These are phyloP conservation scores for Ustilago cynodontis DNA, from an alignment of 1,284 basidiomycete species.

Conservation along the genomic window DNA sequence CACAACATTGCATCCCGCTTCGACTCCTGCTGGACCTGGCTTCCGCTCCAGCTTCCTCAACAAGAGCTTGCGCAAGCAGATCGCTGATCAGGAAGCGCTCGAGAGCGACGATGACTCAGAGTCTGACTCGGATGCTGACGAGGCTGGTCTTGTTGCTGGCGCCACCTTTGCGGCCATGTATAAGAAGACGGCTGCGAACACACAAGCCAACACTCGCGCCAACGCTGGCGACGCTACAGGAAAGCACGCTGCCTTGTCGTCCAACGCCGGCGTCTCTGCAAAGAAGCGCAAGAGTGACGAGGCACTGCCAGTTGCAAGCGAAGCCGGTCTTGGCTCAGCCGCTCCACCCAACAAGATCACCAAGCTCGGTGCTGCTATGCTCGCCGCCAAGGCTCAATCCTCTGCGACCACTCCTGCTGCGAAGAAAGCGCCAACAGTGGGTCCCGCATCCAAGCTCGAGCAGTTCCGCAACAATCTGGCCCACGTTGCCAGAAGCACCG, in stretches of 20 bases:
- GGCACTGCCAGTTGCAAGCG: slow-evolving; percentile 18
- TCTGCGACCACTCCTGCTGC: slow-evolving; percentile 15
- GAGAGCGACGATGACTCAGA: slow-evolving; percentile 32
- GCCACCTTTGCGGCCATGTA: slow-evolving; percentile 33
- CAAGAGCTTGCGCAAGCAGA: slow-evolving; percentile 63
- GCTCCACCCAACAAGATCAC: slow-evolving; percentile 40
- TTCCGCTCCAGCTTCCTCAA: slow-evolving; percentile 64
- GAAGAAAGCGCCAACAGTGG: slow-evolving; percentile 27
- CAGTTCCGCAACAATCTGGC: slow-evolving; percentile 51
- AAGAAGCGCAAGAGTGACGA: slow-evolving; percentile 56
- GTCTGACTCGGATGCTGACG: slow-evolving; percentile 42
- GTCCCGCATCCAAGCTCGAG: slow-evolving; percentile 50
- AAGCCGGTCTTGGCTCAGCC: slow-evolving; percentile 14
- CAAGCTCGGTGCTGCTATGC: slow-evolving; percentile 33
- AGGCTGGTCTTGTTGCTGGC: slow-evolving; percentile 31
- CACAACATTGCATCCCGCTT: slow-evolving; percentile 41
- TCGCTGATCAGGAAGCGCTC: slow-evolving; percentile 51
- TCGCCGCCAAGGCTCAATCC: slow-evolving; percentile 29
- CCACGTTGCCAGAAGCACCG: slow-evolving; percentile 40
- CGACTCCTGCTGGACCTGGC: slow-evolving; percentile 46
- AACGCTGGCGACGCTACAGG: slow-evolving; percentile 30
- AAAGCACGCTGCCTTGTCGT: slow-evolving; percentile 5
- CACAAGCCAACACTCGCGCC: slow-evolving; percentile 49
- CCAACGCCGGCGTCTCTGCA: slow-evolving; percentile 7
- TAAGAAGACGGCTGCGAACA: slow-evolving; percentile 34